Evolutionary conservation across 2,329 filamentous ascomycete species (phyloP), one percentile per base, ranked within the genome.

Genomic region (Colletotrichum cereale): DNA sequence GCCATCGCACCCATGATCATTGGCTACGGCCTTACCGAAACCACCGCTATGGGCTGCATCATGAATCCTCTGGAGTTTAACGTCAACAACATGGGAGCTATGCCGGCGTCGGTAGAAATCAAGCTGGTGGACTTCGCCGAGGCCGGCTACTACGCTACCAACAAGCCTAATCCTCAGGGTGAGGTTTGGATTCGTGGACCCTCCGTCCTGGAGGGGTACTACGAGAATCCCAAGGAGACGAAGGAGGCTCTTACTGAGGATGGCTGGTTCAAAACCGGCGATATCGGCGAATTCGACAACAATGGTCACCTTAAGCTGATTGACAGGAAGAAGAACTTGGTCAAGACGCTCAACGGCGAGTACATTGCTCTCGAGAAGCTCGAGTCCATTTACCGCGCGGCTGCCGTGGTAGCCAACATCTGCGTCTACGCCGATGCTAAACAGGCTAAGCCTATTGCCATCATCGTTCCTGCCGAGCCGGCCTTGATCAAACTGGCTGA

Each of bases 11-110:
- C 94, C 53, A 96, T 97, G 94, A 93, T 97, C 75, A 92, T 90
- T 75, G 94, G 94, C 18, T 97, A 97, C 78, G 94, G 94, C 74
- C 85, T 97, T 75, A 97, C 94, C 10, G 94, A 97, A 83, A 97
- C 94, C 1, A 87, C 89, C 44, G 93, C 92, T 66, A 93, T 93
- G 90, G 92, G 92, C 64, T 88, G 88, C 21, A 82, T 94, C 38
- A 92, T 91, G 86, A 93, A 94, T 79, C 94, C 94, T 8, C 80
- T 91, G 74, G 90, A 93, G 73, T 97, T 93, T 93, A 94, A 92
- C 53, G 88, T 68, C 66, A 84, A 89, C 18, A 89, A 91, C 5
- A 86, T 96, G 66, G 94, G 94, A 73, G 89, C 92, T 75, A 89
- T 95, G 78, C 91, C 93, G 12, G 90, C 88, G 5, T 91, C 86